Base-by-base conservation (phyloP, 306 rosid genomes). In the Inga laurina region DNA sequence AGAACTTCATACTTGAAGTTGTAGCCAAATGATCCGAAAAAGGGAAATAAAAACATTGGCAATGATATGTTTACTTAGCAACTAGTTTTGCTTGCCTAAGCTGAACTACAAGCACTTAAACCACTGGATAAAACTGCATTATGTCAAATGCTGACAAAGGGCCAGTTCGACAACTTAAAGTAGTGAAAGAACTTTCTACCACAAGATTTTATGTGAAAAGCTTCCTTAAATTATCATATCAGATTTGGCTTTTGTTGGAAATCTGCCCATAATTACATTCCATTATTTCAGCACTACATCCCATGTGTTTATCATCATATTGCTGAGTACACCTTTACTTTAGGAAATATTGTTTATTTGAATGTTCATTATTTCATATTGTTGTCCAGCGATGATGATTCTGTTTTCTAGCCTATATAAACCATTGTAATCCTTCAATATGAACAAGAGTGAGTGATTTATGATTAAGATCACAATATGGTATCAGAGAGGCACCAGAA, bases 231-330 rank as follows among this genome's bases (percentile, higher is more conserved):
- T 49, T 37, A 66, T 49, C 65, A 64, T 82, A 49, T 45, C 66
- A 57, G 66, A 82, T 56, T 76, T 68, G 52, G 52, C 35, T 52
- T 69, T 19, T n/a, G n/a, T n/a, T n/a, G n/a, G n/a, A n/a, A n/a
- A n/a, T n/a, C n/a, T n/a, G n/a, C n/a, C n/a, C n/a, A n/a, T n/a
- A n/a, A n/a, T n/a, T n/a, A n/a, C n/a, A n/a, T n/a, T n/a, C n/a
- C n/a, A n/a, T n/a, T n/a, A n/a, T n/a, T n/a, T n/a, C n/a, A n/a
- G n/a, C n/a, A n/a, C n/a, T n/a, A n/a, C n/a, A n/a, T n/a, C n/a
- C n/a, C n/a, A n/a, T n/a, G n/a, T n/a, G n/a, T n/a, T n/a, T n/a
- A n/a, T n/a, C n/a, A n/a, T n/a, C n/a, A n/a, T n/a, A n/a, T n/a
- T n/a, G n/a, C n/a, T n/a, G n/a, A n/a, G n/a, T n/a, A n/a, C n/a